These are phyloP conservation scores for Phanerochaete carnosa DNA, from an alignment of 768 basidiomycete species.

Conservation along the genomic window DNA sequence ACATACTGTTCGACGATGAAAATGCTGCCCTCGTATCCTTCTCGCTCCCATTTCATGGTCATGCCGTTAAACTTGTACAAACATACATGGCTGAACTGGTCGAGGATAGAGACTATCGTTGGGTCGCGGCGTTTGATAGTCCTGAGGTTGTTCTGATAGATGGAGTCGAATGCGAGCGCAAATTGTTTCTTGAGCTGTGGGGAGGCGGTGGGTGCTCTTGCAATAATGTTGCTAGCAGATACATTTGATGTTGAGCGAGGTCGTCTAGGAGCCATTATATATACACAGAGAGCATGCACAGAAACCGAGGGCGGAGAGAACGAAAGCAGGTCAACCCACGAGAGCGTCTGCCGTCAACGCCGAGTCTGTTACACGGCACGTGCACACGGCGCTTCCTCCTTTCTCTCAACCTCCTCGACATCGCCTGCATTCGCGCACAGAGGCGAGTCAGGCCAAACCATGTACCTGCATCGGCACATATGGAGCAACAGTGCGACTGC, in stretches of 20 bases:
- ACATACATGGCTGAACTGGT: slow-evolving; percentile 87
- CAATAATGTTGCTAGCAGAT: slow-evolving; percentile 9
- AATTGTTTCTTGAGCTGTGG: slow-evolving; percentile 17
- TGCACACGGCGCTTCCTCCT: neutral
- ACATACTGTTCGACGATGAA: slow-evolving; percentile 82
- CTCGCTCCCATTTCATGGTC: slow-evolving; percentile 67
- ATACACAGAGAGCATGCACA: slow-evolving; percentile 1
- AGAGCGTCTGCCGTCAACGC: neutral
- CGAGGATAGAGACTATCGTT: slow-evolving; percentile 75
- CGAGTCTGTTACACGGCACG: neutral
- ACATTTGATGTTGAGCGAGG: slow-evolving; percentile 23
- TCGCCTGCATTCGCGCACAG: neutral
- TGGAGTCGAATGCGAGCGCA: slow-evolving; percentile 17
- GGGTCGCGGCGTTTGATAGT: slow-evolving; percentile 77
- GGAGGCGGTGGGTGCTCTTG: slow-evolving; percentile 14
- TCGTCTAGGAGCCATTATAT: slow-evolving; percentile 23
- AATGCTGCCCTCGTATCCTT: slow-evolving; percentile 85
- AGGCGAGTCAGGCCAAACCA: neutral
- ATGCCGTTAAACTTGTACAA: slow-evolving; percentile 70
- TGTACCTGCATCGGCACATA: neutral
- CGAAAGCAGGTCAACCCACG: neutral
- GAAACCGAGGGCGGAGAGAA: neutral
- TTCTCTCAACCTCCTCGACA: neutral
- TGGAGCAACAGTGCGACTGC: slow-evolving; percentile 9
- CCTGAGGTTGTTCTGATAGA: slow-evolving; percentile 75